Evolutionary conservation across 2,329 filamentous ascomycete genomes (phyloP).

Genomic region (Xenosphaeropsis pyriputrescens): DNA sequence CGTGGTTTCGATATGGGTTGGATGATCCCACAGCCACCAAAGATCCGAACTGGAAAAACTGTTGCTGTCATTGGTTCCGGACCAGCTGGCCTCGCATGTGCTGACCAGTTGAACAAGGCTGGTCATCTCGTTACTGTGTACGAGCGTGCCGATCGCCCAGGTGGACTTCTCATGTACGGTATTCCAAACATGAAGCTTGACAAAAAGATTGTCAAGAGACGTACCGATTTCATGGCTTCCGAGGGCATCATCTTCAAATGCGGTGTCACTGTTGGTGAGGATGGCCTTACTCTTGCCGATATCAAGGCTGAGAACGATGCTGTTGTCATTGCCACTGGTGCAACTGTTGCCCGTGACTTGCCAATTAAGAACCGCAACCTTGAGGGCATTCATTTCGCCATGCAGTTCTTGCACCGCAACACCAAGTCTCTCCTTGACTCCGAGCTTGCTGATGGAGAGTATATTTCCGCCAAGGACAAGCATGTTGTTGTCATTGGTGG

Average conservation of each 20-base stretch:
- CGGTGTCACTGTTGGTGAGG: constrained; percentile 63
- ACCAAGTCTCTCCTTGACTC: constrained; percentile 96
- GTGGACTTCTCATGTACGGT: constrained; percentile 93
- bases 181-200: constrained; percentile 99
- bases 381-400: constrained; percentile 86
- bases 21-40: constrained; percentile 76
- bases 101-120: constrained; percentile 88
- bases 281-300: constrained; percentile 46
- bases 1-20: constrained; percentile 96
- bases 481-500: constrained; percentile 93
- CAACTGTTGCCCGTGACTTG: constrained; percentile 83
- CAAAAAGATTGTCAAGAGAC: constrained; percentile 91
- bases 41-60: constrained; percentile 73
- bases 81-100: constrained; percentile 75
- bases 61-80: constrained; percentile 86
- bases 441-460: constrained; percentile 65
- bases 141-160: constrained; percentile 79
- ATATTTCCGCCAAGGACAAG: constrained; percentile 93
- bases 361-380: constrained; percentile 81
- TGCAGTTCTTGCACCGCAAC: constrained; percentile 96
- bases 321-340: constrained; percentile 82
- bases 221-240: constrained; percentile 85
- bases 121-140: constrained; percentile 84
- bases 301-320: constrained; percentile 65
- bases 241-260: constrained; percentile 79